These are phyloP conservation scores for Suhomyces choctaworum DNA, from an alignment of 1,139 yeast genomes.

Conservation along the genomic window DNA sequence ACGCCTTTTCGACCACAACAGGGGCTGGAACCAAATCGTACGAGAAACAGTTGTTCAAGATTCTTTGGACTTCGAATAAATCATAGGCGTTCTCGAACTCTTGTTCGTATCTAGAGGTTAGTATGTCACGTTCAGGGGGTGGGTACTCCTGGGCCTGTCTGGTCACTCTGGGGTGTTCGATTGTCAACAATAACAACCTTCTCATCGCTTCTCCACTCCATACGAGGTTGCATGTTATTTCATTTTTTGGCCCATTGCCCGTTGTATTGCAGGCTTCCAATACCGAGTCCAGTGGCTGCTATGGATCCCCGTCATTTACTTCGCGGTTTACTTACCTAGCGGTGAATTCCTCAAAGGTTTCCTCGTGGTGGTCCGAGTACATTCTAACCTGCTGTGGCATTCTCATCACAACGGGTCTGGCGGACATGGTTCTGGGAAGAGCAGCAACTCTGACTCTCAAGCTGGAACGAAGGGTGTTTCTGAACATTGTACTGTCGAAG, in stretches of 20 bases:
- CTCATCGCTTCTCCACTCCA: slow-evolving; percentile 1
- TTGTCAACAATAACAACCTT: no score
- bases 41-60: slow-evolving; percentile 92
- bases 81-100: slow-evolving; percentile 98
- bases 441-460: slow-evolving; percentile 45
- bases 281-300: no score
- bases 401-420: slow-evolving; percentile 24
- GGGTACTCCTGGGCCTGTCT: no score
- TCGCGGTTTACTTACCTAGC: slow-evolving; percentile 48
- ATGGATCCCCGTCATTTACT: slow-evolving; percentile 4
- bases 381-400: slow-evolving; percentile 47
- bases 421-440: slow-evolving; percentile 30
- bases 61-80: slow-evolving; percentile 89
- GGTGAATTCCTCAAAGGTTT: slow-evolving; percentile 93
- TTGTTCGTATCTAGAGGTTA: slow-evolving; percentile 72
- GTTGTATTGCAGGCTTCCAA: no score
- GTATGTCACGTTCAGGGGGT: no score
- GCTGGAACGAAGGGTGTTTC: slow-evolving; percentile 55
- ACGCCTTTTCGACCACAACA: slow-evolving; percentile 90
- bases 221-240: not conserved
- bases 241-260: not conserved
- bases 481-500: slow-evolving; percentile 34
- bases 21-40: slow-evolving; percentile 99
- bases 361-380: slow-evolving; percentile 82
- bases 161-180: no score